Percentiles rank a stretch among this genome's conserved stretches.
These are phyloP conservation scores for Sugiyamaella valdiviana DNA, from an alignment of 805 yeast species.

Conservation along the genomic window DNA sequence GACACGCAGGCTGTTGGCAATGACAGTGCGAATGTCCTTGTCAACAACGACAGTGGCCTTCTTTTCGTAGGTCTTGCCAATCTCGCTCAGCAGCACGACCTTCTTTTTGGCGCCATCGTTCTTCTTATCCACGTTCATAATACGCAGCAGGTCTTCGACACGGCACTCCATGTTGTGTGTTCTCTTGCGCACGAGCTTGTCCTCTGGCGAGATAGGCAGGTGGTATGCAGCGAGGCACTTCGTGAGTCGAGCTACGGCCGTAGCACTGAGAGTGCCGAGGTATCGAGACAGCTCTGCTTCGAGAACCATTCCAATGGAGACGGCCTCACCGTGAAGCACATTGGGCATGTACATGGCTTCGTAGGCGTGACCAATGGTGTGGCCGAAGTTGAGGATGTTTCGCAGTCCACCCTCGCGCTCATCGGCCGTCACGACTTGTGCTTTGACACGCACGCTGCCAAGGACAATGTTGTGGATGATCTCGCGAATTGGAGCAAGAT, in stretches of 20 bases:
- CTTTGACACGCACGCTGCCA: constrained; percentile 85
- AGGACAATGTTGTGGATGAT: constrained; percentile 72
- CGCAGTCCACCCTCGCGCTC: constrained; percentile 94
- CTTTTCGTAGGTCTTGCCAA: constrained; percentile 85
- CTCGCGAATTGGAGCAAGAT: constrained; percentile 61
- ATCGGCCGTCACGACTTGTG: constrained; percentile 87
- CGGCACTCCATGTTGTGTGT: constrained; percentile 67
- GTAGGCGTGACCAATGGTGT: constrained; percentile 95
- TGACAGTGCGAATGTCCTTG: constrained; percentile 69
- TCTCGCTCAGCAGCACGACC: constrained; percentile 72
- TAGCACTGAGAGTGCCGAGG: constrained; percentile 81
- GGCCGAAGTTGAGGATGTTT: constrained; percentile 91
- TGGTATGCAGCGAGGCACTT: constrained; percentile 82
- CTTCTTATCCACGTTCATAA: constrained; percentile 95
- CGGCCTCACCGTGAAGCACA: constrained; percentile 97
- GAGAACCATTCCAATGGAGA: constrained; percentile 89
- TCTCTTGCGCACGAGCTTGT: constrained; percentile 62
- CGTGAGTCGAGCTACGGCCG: constrained; percentile 84
- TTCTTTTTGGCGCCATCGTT: constrained; percentile 90
- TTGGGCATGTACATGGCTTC: constrained; percentile 97
- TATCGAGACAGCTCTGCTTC: constrained; percentile 96
- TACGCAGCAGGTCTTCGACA: constrained; percentile 63
- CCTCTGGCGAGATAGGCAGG: constrained; percentile 73
- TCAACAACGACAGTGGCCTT: constrained; percentile 81
- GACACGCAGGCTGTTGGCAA: constrained; percentile 76